A percentile compares a stretch with the other conserved stretches of the same genome.
Conservation (phyloP, 768 basidiomycete species). For the Collybia nuda region DNA sequence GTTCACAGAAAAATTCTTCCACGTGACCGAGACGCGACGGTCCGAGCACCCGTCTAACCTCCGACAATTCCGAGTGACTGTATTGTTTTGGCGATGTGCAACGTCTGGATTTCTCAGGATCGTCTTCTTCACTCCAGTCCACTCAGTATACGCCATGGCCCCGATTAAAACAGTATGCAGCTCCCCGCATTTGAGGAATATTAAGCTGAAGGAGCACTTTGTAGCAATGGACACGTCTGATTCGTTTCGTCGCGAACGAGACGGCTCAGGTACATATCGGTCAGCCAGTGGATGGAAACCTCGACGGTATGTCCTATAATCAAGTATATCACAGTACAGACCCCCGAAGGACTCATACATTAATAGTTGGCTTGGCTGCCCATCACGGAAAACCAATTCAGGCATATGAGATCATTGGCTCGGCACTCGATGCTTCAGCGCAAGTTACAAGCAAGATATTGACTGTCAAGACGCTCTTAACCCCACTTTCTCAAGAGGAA, state of each 20-base stretch:
- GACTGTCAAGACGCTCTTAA: conserved; percentile 70
- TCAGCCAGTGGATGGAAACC: conserved; percentile 64
- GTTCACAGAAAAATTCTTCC: not conserved
- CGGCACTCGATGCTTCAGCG: conserved; percentile 64
- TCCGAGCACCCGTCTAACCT: not conserved
- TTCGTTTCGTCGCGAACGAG: conserved; percentile 79
- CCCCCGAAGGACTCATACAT: not conserved
- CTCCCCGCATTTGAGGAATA: too few relatives aligned
- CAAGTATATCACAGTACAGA: not conserved
- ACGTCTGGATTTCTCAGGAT: not conserved
- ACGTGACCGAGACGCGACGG: conserved; percentile 14
- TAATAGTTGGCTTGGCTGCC: conserved; percentile 59
- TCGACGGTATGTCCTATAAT: conserved; percentile 51
- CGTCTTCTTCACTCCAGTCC: not conserved
- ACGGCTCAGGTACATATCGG: conserved; percentile 75
- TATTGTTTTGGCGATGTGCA: not conserved
- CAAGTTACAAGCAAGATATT: conserved; percentile 62
- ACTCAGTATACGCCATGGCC: not conserved
- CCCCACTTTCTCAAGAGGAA: conserved; percentile 66
- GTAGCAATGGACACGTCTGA: conserved; percentile 78
- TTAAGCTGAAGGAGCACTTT: not conserved
- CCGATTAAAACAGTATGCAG: conserved; percentile 1
- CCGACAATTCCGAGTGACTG: not conserved
- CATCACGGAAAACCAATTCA: conserved; percentile 54
- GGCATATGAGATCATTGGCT: conserved; percentile 72